phyloP scores from a whole-genome alignment of 2,329 filamentous ascomycete species.

The Ceratocystis destructans region DNA sequence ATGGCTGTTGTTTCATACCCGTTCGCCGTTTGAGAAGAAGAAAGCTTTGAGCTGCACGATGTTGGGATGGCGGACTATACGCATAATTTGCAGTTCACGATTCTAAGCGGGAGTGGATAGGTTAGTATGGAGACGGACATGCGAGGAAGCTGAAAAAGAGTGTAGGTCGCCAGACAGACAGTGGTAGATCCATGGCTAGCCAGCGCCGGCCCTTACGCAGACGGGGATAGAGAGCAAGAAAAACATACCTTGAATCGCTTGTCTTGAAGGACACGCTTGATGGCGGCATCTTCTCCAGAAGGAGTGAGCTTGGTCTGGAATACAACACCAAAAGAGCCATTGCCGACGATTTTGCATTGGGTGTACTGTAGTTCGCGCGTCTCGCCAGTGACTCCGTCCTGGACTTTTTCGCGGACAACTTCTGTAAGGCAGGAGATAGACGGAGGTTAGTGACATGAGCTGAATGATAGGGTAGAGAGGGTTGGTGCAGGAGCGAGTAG shows the following conservation, averaged over 20 bases:
- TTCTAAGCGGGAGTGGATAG: constrained; percentile 47
- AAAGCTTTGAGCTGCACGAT: constrained; percentile 98
- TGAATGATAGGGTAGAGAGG: background rate
- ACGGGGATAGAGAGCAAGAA: background rate
- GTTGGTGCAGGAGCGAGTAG: background rate
- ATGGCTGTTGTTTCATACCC: constrained; percentile 43
- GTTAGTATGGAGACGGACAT: background rate
- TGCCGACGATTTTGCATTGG: constrained; percentile 98
- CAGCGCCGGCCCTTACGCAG: too few relatives aligned
- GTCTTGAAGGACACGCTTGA: constrained; percentile 97
- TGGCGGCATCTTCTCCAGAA: constrained; percentile 95
- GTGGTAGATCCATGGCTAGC: too few relatives aligned
- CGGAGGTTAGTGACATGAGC: constrained; percentile 17
- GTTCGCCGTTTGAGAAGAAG: constrained; percentile 97
- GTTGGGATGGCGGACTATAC: constrained; percentile 96
- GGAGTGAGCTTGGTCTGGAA: constrained; percentile 98
- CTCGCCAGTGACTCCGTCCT: constrained; percentile 94
- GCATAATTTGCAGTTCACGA: constrained; percentile 98
- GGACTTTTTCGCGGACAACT: constrained; percentile 96
- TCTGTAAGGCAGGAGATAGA: constrained; percentile 41
- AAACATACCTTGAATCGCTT: constrained; percentile 88
- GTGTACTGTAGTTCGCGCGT: constrained; percentile 96
- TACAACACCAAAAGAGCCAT: constrained; percentile 95
- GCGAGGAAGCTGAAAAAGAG: background rate
- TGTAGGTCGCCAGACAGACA: background rate